A percentile compares a stretch with the other conserved stretches of the same genome.
These are phyloP conservation scores for Diaporthe eres DNA, from an alignment of 2,329 filamentous ascomycete species.

Conservation along the genomic window DNA sequence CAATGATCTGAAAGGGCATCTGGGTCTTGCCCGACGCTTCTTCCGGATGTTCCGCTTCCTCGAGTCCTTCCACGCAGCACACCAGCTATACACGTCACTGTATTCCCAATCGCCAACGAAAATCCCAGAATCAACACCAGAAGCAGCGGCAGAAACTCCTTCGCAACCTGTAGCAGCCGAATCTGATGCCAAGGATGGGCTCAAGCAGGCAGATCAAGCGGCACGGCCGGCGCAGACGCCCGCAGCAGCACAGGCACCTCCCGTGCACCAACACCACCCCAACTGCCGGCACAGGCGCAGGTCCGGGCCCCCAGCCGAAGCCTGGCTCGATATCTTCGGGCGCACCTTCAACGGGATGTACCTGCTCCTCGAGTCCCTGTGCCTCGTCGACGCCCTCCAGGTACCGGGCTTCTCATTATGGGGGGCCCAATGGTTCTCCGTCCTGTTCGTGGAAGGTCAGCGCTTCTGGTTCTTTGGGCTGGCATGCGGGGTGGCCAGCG, in stretches of 20 bases:
- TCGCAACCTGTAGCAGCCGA: not conserved
- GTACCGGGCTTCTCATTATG: conserved; percentile 65
- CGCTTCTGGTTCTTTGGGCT: conserved; percentile 79
- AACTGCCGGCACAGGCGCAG: conserved; percentile 39
- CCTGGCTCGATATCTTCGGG: conserved; percentile 68
- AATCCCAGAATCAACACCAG: conserved; percentile 27
- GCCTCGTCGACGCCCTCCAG: conserved; percentile 67
- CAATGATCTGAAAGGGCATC: conserved; percentile 22
- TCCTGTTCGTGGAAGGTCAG: conserved; percentile 71
- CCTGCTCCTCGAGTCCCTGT: conserved; percentile 75
- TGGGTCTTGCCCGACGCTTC: conserved; percentile 65
- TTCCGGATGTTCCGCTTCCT: conserved; percentile 79
- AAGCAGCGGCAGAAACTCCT: not conserved
- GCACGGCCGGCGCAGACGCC: conserved; percentile 1
- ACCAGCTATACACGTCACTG: conserved; percentile 54
- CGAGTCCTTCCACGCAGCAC: conserved; percentile 69
- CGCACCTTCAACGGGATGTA: conserved; percentile 76
- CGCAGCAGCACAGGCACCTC: conserved; percentile 49
- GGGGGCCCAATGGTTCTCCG: conserved; percentile 61
- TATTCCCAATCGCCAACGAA: conserved; percentile 39
- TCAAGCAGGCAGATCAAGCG: not conserved
- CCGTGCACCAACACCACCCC: conserved; percentile 23
- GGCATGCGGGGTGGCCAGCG: conserved; percentile 62
- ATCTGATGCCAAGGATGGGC: not conserved
- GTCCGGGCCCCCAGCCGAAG: conserved; percentile 49